These are phyloP conservation scores for Fusarium xylarioides DNA, from an alignment of 2,329 filamentous ascomycete species.

Conservation along the genomic window DNA sequence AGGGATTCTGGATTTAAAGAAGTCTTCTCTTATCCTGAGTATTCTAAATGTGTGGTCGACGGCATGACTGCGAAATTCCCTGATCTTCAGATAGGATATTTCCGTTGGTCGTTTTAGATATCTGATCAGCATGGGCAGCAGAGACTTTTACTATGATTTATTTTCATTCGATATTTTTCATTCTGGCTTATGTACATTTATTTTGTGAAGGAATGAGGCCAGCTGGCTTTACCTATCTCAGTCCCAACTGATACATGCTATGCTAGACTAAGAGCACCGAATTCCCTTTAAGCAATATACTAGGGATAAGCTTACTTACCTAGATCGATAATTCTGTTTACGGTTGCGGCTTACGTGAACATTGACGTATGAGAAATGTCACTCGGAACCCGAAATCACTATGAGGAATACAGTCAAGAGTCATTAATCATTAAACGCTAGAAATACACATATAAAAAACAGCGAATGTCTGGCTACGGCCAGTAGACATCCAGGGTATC, in stretches of 20 bases:
- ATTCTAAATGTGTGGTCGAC: no score
- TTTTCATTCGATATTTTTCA: no score
- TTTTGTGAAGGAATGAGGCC: no score
- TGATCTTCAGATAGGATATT: no score
- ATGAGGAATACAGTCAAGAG: fast-evolving
- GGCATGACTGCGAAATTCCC: no score
- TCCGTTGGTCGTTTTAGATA: background rate
- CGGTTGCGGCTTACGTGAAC: background rate
- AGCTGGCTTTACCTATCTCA: no score
- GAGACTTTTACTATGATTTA: no score
- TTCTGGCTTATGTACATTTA: no score
- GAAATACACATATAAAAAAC: background rate
- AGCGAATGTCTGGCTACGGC: background rate
- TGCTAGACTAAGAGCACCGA: fast-evolving
- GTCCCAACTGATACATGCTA: fast-evolving
- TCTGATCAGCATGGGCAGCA: fast-evolving
- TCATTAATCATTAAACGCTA: conserved; percentile 2
- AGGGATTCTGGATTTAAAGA: no score
- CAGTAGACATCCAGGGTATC: conserved; percentile 27
- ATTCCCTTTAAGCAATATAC: fast-evolving
- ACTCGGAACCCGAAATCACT: background rate
- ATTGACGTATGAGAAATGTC: fast-evolving
- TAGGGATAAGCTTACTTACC: background rate
- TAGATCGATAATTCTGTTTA: background rate
- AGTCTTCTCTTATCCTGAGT: no score